These are phyloP conservation scores for Halophytophthora polymorphica DNA, from an alignment of 352 stramenopile genomes.

Conservation along the genomic window DNA sequence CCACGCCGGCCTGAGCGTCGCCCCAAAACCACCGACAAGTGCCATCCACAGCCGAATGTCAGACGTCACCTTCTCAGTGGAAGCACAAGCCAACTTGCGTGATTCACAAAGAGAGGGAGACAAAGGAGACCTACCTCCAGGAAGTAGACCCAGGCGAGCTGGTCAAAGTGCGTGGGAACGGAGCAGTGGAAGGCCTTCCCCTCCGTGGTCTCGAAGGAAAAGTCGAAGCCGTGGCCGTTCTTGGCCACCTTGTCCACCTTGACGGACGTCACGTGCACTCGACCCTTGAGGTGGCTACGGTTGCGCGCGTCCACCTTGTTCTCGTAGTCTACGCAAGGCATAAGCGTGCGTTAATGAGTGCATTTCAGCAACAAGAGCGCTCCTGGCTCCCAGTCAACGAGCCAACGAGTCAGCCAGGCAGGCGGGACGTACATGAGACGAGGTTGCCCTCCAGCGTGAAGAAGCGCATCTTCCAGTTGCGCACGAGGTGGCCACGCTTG, in stretches of 20 bases:
- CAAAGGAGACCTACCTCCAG: slow-evolving; percentile 43
- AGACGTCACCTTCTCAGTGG: not conserved
- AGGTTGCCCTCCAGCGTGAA: slow-evolving; percentile 87
- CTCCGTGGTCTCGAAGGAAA: slow-evolving; percentile 82
- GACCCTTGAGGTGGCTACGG: slow-evolving; percentile 79
- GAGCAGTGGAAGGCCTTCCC: slow-evolving; percentile 84
- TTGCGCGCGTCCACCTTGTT: slow-evolving; percentile 88
- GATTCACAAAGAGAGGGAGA: not conserved
- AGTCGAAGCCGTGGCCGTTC: slow-evolving; percentile 79
- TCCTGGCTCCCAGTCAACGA: too few relatives aligned
- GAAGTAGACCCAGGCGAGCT: slow-evolving; percentile 84
- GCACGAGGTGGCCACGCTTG: slow-evolving; percentile 84
- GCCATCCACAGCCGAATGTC: slow-evolving; percentile 2
- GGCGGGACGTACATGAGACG: slow-evolving; percentile 56
- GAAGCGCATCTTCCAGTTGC: slow-evolving; percentile 88
- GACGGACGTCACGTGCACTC: slow-evolving; percentile 75
- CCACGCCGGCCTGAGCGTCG: slow-evolving; percentile 46
- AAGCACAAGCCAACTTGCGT: not conserved
- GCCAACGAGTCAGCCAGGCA: not conserved
- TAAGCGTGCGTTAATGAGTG: too few relatives aligned
- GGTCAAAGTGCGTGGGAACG: slow-evolving; percentile 76
- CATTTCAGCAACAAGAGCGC: too few relatives aligned
- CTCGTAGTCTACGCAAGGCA: slow-evolving; percentile 64
- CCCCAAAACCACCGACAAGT: not conserved
- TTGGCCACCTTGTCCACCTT: slow-evolving; percentile 77